Evolutionary conservation across 768 basidiomycete species (phyloP), one percentile per base, ranked within the genome.

Genomic region (Tricholoma furcatifolium): DNA sequence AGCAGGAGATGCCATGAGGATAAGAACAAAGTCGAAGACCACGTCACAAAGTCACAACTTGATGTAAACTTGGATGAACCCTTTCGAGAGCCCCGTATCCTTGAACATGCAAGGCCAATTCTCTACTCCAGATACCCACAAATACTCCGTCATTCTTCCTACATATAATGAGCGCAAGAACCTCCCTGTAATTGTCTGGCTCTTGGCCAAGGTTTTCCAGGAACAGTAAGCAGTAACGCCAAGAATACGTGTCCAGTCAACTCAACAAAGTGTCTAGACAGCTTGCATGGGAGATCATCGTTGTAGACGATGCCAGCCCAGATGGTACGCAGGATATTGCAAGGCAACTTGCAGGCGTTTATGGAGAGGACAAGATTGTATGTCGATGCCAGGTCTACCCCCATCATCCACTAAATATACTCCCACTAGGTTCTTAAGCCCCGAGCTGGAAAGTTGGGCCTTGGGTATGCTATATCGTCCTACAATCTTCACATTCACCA

Each of bases 121-220:
- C 64, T 57, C 70, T 35, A 71, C 76, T 24, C 58, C 75, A 17
- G 75, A 83, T 59, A 80, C 83, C 32, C 74, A 87, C 77, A 94
- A 88, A 69, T 94, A 94, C 69, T 91, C 89, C 34, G 91, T 96
- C 55, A 94, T 96, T 62, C 78, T 96, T 1, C 93, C 93, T 27
- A 96, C 93, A 1, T 96, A 95, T 70, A 94, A 96, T 65, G 93
- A 95, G 67, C 84, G 93, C 63, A 91, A 88, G 72, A 95, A 96
- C 64, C 72, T 96, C 15, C 93, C 93, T 0, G 81, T 96, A 49
- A 87, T 95, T 55, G 65, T 93, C 30, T 95, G 91, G 89, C 74
- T 96, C 2, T 72, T 96, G 43, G 88, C 87, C 11, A 85, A 78
- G 55, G 83, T 83, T 2, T 95, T 96, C 57, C 67, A 74, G 43